Base-by-base conservation (phyloP, 192 early-diverging fungal genomes). In the Lobosporangium transversale region DNA sequence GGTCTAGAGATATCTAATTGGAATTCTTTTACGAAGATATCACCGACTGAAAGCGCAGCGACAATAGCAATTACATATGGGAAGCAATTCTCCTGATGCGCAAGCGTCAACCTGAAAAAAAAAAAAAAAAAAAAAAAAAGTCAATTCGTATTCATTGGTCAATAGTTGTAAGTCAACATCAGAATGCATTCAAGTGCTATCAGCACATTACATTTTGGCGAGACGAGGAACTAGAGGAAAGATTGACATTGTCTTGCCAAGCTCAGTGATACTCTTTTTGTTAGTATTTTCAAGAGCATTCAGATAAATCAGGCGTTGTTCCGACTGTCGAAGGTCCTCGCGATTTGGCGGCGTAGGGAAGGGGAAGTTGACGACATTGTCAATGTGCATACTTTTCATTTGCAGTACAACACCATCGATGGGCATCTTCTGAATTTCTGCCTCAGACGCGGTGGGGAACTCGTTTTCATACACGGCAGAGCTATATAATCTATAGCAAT, bases 381-480 rank as follows among this genome's bases (percentile, higher is more conserved):
- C 90, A 62, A 99, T 94, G 59, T 92, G 89, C 97, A 99, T 99
- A 18, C 90, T 81, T 83, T 99, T 99, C 97, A 99, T 98, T 66
- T 94, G 93, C 47, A 99, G 83, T 9, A 98, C 94, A 12, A 98
- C 94, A 48, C 93, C 94, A 78, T 97, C 95, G 50, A 99, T 97
- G 3, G 98, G 96, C 82, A 97, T 92, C 43, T 93, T 85, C 75
- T 94, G 79, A 56, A 99, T 96, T 79, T 99, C 97, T 12, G 96
- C 96, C 64, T 85, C 85, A 0, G 93, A 91, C 76, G 96, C 96
- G 49, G 84, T 82, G 17, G 82, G 76, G 79, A 99, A 99, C 57
- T 97, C 88, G 64, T 95, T 89, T 57, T 94, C 89, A 75, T 94
- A 99, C 1, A 99, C 95, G 1, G 95, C 94, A 18, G 93, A 94